phyloP scores from a whole-genome alignment of 23 red algal species.

The Gracilaria domingensis region DNA sequence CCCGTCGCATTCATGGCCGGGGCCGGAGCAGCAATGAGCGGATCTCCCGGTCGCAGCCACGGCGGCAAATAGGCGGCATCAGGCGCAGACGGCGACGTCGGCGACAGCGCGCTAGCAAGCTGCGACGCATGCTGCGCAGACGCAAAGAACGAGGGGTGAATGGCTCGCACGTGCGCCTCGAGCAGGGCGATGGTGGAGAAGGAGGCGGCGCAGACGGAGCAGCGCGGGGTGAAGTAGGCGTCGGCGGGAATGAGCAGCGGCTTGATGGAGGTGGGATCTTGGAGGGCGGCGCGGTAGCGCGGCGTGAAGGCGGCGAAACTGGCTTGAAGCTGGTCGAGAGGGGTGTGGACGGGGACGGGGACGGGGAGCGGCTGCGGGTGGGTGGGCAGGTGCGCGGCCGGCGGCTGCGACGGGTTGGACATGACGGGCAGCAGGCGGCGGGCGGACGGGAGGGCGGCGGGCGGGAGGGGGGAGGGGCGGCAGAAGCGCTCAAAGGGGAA shows the following conservation, averaged over 20 bases:
- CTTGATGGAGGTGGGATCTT: conserved; percentile 34
- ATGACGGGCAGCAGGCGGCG: background rate
- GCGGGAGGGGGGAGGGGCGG: background rate
- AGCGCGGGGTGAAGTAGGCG: conserved; percentile 33
- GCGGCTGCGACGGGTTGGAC: background rate
- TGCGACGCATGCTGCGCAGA: background rate
- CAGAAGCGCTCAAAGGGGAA: background rate
- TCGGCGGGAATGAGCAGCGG: conserved; percentile 42
- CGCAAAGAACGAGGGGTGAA: background rate
- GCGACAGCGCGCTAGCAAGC: background rate
- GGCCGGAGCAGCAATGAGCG: background rate
- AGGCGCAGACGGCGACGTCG: background rate
- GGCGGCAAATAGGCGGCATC: conserved; percentile 6
- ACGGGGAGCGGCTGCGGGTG: background rate
- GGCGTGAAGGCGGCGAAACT: conserved; percentile 16
- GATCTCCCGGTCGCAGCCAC: background rate
- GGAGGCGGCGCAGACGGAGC: conserved; percentile 30
- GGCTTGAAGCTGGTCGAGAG: conserved; percentile 18
- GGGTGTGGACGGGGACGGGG: background rate
- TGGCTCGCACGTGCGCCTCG: background rate
- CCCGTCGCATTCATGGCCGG: background rate
- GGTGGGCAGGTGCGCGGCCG: background rate
- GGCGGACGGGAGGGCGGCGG: background rate
- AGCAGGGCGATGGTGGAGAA: background rate
- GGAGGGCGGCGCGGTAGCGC: conserved; percentile 31